These are phyloP conservation scores for Allium sativum DNA, from an alignment of 106 monocot genomes.

Conservation along the genomic window DNA sequence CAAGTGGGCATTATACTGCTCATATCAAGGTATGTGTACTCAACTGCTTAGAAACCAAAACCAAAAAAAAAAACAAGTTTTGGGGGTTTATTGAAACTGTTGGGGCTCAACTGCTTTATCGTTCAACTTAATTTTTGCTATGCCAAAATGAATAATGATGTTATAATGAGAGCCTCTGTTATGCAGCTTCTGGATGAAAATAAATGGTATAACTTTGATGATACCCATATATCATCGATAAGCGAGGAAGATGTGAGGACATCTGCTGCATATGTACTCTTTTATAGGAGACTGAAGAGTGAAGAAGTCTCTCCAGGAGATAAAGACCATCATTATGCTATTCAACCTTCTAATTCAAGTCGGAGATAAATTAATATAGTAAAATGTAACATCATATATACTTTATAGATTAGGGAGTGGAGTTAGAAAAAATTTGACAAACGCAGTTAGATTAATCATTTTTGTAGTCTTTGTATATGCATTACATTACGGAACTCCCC, in stretches of 20 bases:
- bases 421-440: background rate
- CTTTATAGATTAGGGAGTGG: constrained; percentile 2
- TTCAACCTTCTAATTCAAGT: constrained; percentile 23
- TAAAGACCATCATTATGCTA: constrained; percentile 35
- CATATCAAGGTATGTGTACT: constrained; percentile 72
- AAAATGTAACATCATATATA: background rate
- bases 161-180: background rate
- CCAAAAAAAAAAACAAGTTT: no score
- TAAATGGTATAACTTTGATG: constrained; percentile 95
- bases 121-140: no score
- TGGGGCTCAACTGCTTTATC: no score
- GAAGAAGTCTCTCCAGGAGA: constrained; percentile 38
- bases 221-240: constrained; percentile 74
- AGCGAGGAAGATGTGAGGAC: constrained; percentile 92
- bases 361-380: constrained; percentile 25
- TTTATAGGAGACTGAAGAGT: constrained; percentile 68
- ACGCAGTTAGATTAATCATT: background rate
- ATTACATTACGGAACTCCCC: background rate
- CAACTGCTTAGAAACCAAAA: background rate
- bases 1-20: constrained; percentile 97
- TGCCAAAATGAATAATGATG: no score
- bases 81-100: no score
- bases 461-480: constrained; percentile 2
- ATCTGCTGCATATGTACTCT: constrained; percentile 95
- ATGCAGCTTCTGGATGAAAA: constrained; percentile 82